Percentiles rank a stretch among this genome's conserved stretches.
These are phyloP conservation scores for Hyaloperonospora arabidopsidis DNA, from an alignment of 352 stramenopile species.

Conservation along the genomic window DNA sequence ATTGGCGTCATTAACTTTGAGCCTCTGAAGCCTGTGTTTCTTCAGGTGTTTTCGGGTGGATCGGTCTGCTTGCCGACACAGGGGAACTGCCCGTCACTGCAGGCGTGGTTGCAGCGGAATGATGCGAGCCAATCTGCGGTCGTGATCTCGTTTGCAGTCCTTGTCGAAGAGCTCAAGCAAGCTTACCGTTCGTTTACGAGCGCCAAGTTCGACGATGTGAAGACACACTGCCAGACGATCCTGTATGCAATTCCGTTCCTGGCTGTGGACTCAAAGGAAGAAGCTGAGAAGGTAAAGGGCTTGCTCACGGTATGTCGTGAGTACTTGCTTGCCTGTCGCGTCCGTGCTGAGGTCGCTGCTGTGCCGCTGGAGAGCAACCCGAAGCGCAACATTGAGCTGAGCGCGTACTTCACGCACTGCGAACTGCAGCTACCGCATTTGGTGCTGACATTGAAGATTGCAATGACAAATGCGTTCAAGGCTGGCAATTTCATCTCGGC, in stretches of 20 bases:
- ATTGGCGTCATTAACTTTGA: constrained; percentile 98
- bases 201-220: constrained; percentile 97
- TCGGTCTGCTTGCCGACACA: constrained; percentile 80
- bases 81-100: constrained; percentile 64
- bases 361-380: constrained; percentile 62
- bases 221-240: constrained; percentile 88
- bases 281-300: constrained; percentile 92
- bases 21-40: constrained; percentile 88
- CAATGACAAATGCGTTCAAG: constrained; percentile 99
- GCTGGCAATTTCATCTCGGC: constrained; percentile 99
- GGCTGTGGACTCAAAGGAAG: constrained; percentile 87
- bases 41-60: constrained; percentile 78
- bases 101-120: constrained; percentile 81
- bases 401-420: constrained; percentile 99
- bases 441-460: constrained; percentile 96
- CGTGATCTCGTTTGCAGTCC: constrained; percentile 80
- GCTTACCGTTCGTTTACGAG: constrained; percentile 95
- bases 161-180: constrained; percentile 91
- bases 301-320: constrained; percentile 94
- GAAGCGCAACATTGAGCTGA: constrained; percentile 93
- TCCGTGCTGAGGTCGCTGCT: constrained; percentile 85
- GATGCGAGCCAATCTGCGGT: constrained; percentile 83
- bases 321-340: constrained; percentile 96
- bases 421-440: constrained; percentile 97
- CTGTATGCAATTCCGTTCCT: constrained; percentile 93